A percentile compares a stretch with the other conserved stretches of the same genome.
phyloP scores from a whole-genome alignment of 2,329 filamentous ascomycete species.

The Curvularia lunata region DNA sequence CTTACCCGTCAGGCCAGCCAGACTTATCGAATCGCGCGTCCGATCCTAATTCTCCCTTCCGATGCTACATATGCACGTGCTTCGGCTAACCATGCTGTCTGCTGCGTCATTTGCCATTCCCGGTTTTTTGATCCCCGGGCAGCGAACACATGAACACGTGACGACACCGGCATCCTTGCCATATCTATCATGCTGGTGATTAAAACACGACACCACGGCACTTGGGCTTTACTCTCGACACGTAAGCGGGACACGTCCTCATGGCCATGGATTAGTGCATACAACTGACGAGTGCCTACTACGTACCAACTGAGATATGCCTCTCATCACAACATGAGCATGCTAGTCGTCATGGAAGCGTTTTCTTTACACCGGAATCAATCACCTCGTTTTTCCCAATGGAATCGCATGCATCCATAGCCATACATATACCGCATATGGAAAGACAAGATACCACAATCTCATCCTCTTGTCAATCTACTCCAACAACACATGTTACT shows the following conservation, averaged over 20 bases:
- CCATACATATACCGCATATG: not conserved
- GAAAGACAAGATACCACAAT: not conserved
- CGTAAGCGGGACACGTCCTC: not conserved
- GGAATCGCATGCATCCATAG: too few species aligned
- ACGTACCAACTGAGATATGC: too few species aligned
- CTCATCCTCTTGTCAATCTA: not conserved
- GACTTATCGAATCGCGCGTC: too few species aligned
- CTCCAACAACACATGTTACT: not conserved
- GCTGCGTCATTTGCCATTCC: not conserved
- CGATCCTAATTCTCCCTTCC: not conserved
- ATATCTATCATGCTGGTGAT: not conserved
- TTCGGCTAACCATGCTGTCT: conserved; percentile 8
- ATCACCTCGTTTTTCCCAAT: too few species aligned
- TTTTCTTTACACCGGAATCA: too few species aligned
- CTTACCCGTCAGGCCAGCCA: too few species aligned
- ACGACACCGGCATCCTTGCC: not conserved
- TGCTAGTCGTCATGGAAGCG: too few species aligned
- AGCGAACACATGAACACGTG: not conserved
- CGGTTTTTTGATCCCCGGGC: not conserved
- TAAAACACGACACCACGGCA: not conserved
- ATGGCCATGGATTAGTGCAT: not conserved
- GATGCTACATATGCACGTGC: conserved; percentile 1
- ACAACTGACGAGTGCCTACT: too few species aligned
- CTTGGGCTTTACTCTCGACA: too few species aligned
- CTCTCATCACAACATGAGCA: too few species aligned